These are phyloP conservation scores for Lentinula lateritia DNA, from an alignment of 768 basidiomycete genomes.

Conservation along the genomic window DNA sequence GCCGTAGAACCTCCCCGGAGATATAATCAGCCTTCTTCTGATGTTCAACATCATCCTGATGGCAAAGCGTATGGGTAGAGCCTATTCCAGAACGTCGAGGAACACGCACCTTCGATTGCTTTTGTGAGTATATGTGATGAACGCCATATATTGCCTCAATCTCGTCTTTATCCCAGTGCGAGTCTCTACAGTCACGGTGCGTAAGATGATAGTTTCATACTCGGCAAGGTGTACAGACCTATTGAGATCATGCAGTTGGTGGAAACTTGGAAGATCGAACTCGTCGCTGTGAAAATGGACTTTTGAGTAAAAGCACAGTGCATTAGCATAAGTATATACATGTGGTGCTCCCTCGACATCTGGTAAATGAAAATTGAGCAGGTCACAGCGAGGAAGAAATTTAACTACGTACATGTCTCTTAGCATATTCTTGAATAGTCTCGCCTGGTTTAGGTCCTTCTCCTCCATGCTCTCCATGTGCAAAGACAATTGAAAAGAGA, in stretches of 20 bases:
- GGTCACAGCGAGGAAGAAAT: conserved; percentile 8
- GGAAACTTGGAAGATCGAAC: conserved; percentile 85
- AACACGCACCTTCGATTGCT: conserved; percentile 58
- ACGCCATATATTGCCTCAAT: conserved; percentile 96
- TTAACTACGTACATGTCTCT: conserved; percentile 73
- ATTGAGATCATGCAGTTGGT: conserved; percentile 92
- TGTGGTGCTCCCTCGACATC: conserved; percentile 91
- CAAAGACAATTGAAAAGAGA: conserved; percentile 25
- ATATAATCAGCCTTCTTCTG: conserved; percentile 79
- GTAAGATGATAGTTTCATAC: background rate
- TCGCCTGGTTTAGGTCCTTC: conserved; percentile 47
- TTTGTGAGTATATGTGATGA: conserved; percentile 85
- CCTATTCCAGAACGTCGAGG: background rate
- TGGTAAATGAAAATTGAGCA: conserved; percentile 24
- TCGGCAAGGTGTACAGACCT: conserved; percentile 36
- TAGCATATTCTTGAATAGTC: conserved; percentile 78
- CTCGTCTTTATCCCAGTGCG: conserved; percentile 78
- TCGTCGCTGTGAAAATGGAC: conserved; percentile 50
- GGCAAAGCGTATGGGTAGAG: background rate
- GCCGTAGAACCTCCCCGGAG: conserved; percentile 60
- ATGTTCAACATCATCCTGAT: conserved; percentile 70
- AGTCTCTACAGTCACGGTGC: conserved; percentile 45
- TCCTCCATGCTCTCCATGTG: conserved; percentile 62
- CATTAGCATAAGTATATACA: conserved; percentile 36
- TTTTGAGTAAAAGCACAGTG: background rate